Percentiles rank a stretch among this genome's conserved stretches.
Conservation (phyloP, 192 early-diverging fungal genomes). For the Umbelopsis ramanniana region DNA sequence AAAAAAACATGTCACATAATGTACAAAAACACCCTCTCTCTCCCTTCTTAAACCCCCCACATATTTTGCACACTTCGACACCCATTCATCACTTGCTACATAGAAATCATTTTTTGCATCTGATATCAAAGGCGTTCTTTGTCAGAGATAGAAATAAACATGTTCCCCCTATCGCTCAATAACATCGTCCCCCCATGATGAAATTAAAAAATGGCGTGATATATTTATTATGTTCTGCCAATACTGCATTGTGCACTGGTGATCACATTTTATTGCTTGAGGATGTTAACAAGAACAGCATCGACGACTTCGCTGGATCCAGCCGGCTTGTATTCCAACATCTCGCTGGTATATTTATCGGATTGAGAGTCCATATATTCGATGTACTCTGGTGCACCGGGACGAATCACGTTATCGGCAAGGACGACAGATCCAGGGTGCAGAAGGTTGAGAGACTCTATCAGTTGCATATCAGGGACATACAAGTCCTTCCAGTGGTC, state of each 20-base stretch:
- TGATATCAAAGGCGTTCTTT: not conserved
- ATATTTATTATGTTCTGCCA: no score
- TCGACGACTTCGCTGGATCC: not conserved
- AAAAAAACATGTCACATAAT: constrained; percentile 12
- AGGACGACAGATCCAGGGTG: constrained; percentile 21
- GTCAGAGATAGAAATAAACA: no score
- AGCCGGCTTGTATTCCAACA: not conserved
- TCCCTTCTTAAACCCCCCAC: no score
- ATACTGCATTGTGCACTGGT: no score
- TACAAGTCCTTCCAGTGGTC: constrained; percentile 30
- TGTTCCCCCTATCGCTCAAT: no score
- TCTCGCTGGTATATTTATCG: not conserved
- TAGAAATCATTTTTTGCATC: constrained; percentile 15
- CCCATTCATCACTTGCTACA: not conserved
- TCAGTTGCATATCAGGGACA: constrained; percentile 16
- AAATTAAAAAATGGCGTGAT: no score
- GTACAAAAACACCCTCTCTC: no score
- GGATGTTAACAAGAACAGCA: not conserved
- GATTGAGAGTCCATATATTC: constrained; percentile 23
- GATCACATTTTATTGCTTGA: not conserved
- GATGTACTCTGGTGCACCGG: constrained; percentile 28
- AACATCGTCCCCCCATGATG: no score
- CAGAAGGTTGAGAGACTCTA: constrained; percentile 15
- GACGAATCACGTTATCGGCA: constrained; percentile 26
- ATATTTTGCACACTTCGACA: constrained; percentile 11